Base-by-base conservation (phyloP, 2,329 filamentous ascomycete genomes). In the Fusarium sp. region DNA sequence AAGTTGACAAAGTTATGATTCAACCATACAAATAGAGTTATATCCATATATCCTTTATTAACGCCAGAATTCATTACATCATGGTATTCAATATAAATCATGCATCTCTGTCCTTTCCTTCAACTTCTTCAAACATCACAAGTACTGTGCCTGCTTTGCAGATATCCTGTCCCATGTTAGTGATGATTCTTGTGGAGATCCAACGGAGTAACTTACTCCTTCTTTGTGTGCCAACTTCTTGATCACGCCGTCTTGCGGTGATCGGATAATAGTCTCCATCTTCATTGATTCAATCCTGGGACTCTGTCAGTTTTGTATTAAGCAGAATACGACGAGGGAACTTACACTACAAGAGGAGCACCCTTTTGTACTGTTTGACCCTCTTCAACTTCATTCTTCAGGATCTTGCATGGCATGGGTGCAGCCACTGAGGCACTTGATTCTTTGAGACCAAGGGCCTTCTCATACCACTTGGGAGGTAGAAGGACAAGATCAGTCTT, bases 361-460 rank as follows among this genome's bases (percentile, higher is more conserved):
- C 95, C 94, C 82, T 95, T 97, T 77, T 89, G 89, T 16, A 99
- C 96, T 46, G 80, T 81, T 68, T 97, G 89, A 0, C 96, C 96
- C 72, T 93, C 93, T 30, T 85, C 81, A 0, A 97, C 93, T 79
- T 97, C 92, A 47, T 97, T 96, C 70, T 93, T 89, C 65, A 99
- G 82, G 28, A 99, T 91, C 82, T 98, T 98, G 81, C 96, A 98
- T 3, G 96, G 96, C 96, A 99, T 99, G 0, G 96, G 96, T 23
- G 96, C 93, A 26, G 92, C 85, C 2, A 98, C 93, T 54, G 91
- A 96, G 62, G 95, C 94, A 8, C 89, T 85, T 1, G 87, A 86
- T 75, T 97, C 93, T 77, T 93, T 94, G 66, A 92, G 82, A 0
- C 95, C 94, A 9, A 97, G 84, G 0, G 93, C 94, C 80, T 97